A percentile compares a stretch with the other conserved stretches of the same genome.
Conservation (phyloP, 2,329 filamentous ascomycete species). For the Ophiognomonia clavigignenti-juglandacearum region DNA sequence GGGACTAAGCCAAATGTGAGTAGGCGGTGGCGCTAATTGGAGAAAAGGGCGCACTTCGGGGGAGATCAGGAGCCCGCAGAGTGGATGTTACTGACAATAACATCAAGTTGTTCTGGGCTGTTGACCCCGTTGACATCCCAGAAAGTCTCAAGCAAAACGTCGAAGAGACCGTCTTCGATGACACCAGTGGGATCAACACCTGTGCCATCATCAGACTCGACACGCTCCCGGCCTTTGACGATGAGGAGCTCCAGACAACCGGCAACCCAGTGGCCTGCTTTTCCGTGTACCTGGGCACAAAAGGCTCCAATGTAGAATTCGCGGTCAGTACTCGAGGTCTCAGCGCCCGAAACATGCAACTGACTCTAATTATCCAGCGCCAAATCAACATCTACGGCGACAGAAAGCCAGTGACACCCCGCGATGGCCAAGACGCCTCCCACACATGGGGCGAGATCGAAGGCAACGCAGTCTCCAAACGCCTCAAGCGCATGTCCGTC, state of each 20-base stretch:
- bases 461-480: neutral
- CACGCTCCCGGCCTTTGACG: neutral
- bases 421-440: neutral
- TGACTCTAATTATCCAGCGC: neutral
- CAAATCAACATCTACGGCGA: constrained; percentile 1
- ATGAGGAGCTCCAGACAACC: neutral
- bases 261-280: neutral
- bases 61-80: too few species aligned
- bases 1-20: constrained; percentile 2
- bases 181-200: neutral
- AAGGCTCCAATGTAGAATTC: neutral
- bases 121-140: constrained; percentile 1
- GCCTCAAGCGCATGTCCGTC: neutral
- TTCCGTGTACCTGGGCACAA: neutral
- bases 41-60: too few species aligned
- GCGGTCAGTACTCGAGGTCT: neutral
- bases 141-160: neutral
- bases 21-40: neutral
- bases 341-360: neutral
- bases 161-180: neutral
- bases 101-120: constrained; percentile 10
- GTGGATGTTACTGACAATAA: too few species aligned
- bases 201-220: constrained; percentile 6
- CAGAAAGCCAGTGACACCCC: neutral
- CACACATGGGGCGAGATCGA: neutral